Percentiles rank a stretch among this genome's conserved stretches.
Conservation (phyloP, 73 alveolate genomes). For the Symbiodinium natans region DNA sequence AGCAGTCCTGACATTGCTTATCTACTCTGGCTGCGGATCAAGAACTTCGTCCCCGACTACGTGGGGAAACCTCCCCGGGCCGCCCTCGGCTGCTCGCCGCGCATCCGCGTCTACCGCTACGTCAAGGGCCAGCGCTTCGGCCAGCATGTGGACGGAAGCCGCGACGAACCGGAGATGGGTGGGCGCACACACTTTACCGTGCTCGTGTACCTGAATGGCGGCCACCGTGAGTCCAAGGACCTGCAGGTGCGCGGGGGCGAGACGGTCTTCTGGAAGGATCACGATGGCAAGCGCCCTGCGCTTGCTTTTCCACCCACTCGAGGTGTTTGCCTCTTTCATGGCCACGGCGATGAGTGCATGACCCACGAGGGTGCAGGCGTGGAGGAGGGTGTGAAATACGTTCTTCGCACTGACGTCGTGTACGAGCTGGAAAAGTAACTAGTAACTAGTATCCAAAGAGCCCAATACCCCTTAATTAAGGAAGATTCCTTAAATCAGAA, state of each 20-base stretch:
- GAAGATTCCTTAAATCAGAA: too few relatives aligned
- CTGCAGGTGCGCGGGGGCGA: slow-evolving; percentile 64
- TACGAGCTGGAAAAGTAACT: slow-evolving; percentile 40
- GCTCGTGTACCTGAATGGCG: slow-evolving; percentile 61
- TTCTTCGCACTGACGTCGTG: slow-evolving; percentile 58
- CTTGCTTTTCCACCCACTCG: slow-evolving; percentile 84
- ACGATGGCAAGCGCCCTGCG: slow-evolving; percentile 68
- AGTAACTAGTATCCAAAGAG: too few relatives aligned
- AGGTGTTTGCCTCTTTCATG: slow-evolving; percentile 62
- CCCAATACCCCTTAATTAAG: too few relatives aligned
- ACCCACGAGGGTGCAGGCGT: slow-evolving; percentile 85
- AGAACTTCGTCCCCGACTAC: not conserved
- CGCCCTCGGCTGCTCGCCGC: slow-evolving; percentile 45
- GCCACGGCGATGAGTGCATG: slow-evolving; percentile 84
- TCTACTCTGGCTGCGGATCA: slow-evolving; percentile 58
- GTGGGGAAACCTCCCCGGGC: not conserved
- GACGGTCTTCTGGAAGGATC: slow-evolving; percentile 46
- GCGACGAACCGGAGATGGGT: slow-evolving; percentile 81
- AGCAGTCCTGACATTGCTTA: slow-evolving; percentile 46
- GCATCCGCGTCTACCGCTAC: slow-evolving; percentile 61
- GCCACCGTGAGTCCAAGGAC: slow-evolving; percentile 30
- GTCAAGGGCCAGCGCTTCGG: slow-evolving; percentile 18
- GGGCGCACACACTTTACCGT: slow-evolving; percentile 82
- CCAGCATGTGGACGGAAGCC: slow-evolving; percentile 69
- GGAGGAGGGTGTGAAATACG: slow-evolving; percentile 66